These are phyloP conservation scores for Tetrahymena borealis DNA, from an alignment of 73 alveolate species.

Conservation along the genomic window DNA sequence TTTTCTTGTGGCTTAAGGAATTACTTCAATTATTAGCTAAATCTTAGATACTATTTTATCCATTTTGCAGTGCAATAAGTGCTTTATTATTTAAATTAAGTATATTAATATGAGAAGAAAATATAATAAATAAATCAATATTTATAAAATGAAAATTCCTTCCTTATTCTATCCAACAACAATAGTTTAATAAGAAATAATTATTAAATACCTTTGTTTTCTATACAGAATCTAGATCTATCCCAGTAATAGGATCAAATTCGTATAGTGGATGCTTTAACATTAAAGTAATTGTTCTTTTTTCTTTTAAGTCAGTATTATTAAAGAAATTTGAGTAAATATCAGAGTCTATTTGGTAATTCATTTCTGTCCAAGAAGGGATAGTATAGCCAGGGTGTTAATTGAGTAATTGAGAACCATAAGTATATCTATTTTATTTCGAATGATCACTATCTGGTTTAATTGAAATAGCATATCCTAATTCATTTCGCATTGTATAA, in stretches of 20 bases:
- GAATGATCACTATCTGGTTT: background rate
- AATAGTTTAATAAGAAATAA: too few species aligned
- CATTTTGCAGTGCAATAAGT: background rate
- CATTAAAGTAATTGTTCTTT: background rate
- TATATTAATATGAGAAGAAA: too few species aligned
- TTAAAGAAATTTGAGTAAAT: background rate
- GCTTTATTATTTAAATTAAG: too few species aligned
- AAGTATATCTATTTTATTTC: background rate
- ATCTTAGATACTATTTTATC: background rate
- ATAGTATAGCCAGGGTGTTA: background rate
- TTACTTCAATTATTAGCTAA: background rate
- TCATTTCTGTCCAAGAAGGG: background rate
- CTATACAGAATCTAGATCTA: background rate
- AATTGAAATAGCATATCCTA: constrained; percentile 14
- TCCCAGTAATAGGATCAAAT: background rate
- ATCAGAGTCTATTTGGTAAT: background rate
- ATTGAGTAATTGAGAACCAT: background rate
- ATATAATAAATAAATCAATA: too few species aligned
- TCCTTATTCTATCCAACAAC: too few species aligned
- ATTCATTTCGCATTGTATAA: constrained; percentile 36
- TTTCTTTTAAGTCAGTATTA: background rate
- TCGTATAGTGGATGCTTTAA: background rate
- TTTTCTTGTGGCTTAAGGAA: background rate
- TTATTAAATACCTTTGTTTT: background rate
- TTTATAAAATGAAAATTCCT: too few species aligned